These are phyloP conservation scores for Talaromyces rugulosus DNA, from an alignment of 2,329 filamentous ascomycete genomes.

Conservation along the genomic window DNA sequence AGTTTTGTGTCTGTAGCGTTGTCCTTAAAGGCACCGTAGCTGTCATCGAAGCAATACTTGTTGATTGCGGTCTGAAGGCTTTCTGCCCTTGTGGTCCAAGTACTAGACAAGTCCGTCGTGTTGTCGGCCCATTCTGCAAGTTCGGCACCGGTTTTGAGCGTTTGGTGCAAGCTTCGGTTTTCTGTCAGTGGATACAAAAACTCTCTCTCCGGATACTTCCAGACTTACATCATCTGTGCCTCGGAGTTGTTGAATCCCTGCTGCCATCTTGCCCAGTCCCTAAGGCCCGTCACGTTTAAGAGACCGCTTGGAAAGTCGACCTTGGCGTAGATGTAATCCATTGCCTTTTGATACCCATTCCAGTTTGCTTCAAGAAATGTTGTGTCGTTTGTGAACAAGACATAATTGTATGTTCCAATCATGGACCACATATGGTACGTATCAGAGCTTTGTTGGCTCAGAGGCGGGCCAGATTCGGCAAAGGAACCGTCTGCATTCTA, in stretches of 20 bases:
- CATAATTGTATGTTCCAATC: conserved; percentile 57
- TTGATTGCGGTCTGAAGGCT: conserved; percentile 45
- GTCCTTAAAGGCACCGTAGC: conserved; percentile 51
- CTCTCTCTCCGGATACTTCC: background rate
- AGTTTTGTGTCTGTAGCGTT: conserved; percentile 50
- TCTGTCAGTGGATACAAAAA: background rate
- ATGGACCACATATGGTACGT: conserved; percentile 50
- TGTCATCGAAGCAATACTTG: conserved; percentile 45
- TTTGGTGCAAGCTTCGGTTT: conserved; percentile 44
- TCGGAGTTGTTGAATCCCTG: conserved; percentile 50
- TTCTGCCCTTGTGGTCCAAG: conserved; percentile 40
- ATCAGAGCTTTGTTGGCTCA: conserved; percentile 30
- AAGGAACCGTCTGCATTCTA: conserved; percentile 27
- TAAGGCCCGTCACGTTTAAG: conserved; percentile 46
- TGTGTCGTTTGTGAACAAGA: conserved; percentile 52
- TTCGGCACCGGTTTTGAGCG: conserved; percentile 49
- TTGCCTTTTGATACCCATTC: conserved; percentile 46
- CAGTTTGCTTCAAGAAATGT: conserved; percentile 46
- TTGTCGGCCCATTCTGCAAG: conserved; percentile 49
- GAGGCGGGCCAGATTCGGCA: conserved; percentile 31
- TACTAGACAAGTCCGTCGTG: conserved; percentile 32
- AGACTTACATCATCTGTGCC: conserved; percentile 46
- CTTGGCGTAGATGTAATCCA: conserved; percentile 44
- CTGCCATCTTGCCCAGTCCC: conserved; percentile 51
- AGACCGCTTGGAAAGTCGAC: conserved; percentile 43